phyloP scores from a whole-genome alignment of 2,329 filamentous ascomycete species.

The Penicillium polonicum region DNA sequence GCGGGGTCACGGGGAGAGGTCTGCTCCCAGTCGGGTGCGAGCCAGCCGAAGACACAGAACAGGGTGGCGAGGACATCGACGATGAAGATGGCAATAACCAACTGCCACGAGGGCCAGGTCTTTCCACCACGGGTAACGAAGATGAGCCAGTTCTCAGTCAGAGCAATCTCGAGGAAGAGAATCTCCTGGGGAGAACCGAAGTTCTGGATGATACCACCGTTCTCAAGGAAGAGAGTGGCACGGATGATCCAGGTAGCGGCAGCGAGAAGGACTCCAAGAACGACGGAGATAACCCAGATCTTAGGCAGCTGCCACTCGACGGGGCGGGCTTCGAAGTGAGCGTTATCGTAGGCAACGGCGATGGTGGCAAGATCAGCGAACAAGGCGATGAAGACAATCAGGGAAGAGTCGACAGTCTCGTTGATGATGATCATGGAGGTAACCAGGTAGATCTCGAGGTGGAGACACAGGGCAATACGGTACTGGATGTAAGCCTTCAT shows the following conservation, averaged over 20 bases:
- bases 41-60: conserved; percentile 74
- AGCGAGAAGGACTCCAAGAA: conserved; percentile 66
- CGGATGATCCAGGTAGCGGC: conserved; percentile 71
- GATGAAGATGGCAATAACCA: conserved; percentile 67
- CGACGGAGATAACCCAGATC: conserved; percentile 68
- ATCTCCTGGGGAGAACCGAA: conserved; percentile 73
- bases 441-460: conserved; percentile 73
- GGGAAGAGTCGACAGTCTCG: conserved; percentile 69
- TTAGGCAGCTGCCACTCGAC: conserved; percentile 80
- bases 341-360: conserved; percentile 76
- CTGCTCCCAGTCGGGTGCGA: conserved; percentile 52
- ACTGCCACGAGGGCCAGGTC: conserved; percentile 73
- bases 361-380: conserved; percentile 79
- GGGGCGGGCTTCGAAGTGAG: conserved; percentile 70
- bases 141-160: conserved; percentile 95
- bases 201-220: conserved; percentile 72
- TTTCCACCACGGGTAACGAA: conserved; percentile 87
- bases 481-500: conserved; percentile 78
- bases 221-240: conserved; percentile 65
- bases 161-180: conserved; percentile 85
- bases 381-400: conserved; percentile 76
- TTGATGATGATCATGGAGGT: conserved; percentile 78
- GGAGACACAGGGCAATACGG: conserved; percentile 71
- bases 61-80: conserved; percentile 71
- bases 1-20: conserved; percentile 31